Percentiles rank a stretch among this genome's conserved stretches.
Conservation (phyloP, 1,284 basidiomycete species). For the Apiotrichum sp. region DNA sequence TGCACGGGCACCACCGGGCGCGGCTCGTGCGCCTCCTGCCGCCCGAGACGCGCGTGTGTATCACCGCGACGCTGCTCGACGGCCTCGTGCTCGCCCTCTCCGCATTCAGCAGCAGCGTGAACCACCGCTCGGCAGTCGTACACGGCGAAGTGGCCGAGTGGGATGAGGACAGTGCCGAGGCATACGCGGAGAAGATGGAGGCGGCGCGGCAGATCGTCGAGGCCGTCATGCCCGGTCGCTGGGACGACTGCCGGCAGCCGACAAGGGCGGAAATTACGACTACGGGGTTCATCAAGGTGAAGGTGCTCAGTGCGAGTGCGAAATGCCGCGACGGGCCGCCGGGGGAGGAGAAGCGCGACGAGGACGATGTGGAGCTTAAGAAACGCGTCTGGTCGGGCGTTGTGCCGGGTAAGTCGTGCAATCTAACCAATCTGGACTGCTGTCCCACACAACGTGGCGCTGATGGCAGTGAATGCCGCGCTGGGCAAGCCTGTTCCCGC, state of each 20-base stretch:
- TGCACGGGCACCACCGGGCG: slow-evolving; percentile 25
- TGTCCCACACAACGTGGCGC: not conserved
- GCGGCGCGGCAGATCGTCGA: slow-evolving; percentile 18
- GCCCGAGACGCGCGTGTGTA: slow-evolving; percentile 26
- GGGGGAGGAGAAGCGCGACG: slow-evolving; percentile 24
- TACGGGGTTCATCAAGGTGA: slow-evolving; percentile 29
- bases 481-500: slow-evolving; percentile 12
- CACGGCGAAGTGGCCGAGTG: slow-evolving; percentile 28
- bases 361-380: slow-evolving; percentile 15
- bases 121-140: slow-evolving; percentile 32
- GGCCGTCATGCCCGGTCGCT: slow-evolving; percentile 21
- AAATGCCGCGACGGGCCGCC: slow-evolving; percentile 20
- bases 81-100: slow-evolving; percentile 32
- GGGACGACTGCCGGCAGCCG: slow-evolving; percentile 22
- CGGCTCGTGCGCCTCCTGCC: slow-evolving; percentile 26
- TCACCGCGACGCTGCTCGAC: slow-evolving; percentile 31
- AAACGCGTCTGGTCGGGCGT: slow-evolving; percentile 26
- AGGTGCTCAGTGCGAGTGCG: slow-evolving; percentile 28
- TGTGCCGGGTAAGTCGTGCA: slow-evolving; percentile 12
- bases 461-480: not conserved
- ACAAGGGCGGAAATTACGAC: slow-evolving; percentile 22
- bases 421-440: no score
- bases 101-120: slow-evolving; percentile 26
- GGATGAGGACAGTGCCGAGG: slow-evolving; percentile 6
- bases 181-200: slow-evolving; percentile 2